Conservation (phyloP, 805 yeast genomes). For the Kuraishia hungarica region DNA sequence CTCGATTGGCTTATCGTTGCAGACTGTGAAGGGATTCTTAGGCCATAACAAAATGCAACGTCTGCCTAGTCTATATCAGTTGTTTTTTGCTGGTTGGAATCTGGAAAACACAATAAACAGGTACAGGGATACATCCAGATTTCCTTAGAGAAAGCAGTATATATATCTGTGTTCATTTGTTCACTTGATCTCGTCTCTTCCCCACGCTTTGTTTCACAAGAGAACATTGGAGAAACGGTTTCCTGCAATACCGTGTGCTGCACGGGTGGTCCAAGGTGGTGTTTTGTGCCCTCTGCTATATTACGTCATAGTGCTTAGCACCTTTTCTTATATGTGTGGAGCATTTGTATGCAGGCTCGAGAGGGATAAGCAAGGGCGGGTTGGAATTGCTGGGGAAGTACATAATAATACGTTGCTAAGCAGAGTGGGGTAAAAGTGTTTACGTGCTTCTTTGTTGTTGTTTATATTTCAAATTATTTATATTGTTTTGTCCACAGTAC, state of each 20-base stretch:
- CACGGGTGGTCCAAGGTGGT: neutral
- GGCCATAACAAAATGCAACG: neutral
- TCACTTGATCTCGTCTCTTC: neutral
- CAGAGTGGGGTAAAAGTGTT: too few relatives aligned
- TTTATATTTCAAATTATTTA: too few relatives aligned
- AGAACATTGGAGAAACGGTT: neutral
- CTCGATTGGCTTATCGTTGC: too few relatives aligned
- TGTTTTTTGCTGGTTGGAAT: neutral
- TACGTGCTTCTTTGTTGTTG: too few relatives aligned
- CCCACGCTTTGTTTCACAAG: neutral
- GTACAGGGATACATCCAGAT: neutral
- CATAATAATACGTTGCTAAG: neutral
- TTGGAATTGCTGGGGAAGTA: neutral
- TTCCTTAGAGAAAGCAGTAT: neutral
- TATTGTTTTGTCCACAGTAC: too few relatives aligned
- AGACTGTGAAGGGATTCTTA: too few relatives aligned
- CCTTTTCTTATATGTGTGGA: neutral
- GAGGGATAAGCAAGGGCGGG: neutral
- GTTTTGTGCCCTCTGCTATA: neutral
- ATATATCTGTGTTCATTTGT: neutral
- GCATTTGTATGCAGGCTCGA: neutral
- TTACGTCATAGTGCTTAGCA: neutral
- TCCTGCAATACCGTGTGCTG: neutral
- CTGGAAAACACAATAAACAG: neutral
- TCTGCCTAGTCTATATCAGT: neutral